These are phyloP conservation scores for Postia placenta DNA, from an alignment of 768 basidiomycete genomes.

Conservation along the genomic window DNA sequence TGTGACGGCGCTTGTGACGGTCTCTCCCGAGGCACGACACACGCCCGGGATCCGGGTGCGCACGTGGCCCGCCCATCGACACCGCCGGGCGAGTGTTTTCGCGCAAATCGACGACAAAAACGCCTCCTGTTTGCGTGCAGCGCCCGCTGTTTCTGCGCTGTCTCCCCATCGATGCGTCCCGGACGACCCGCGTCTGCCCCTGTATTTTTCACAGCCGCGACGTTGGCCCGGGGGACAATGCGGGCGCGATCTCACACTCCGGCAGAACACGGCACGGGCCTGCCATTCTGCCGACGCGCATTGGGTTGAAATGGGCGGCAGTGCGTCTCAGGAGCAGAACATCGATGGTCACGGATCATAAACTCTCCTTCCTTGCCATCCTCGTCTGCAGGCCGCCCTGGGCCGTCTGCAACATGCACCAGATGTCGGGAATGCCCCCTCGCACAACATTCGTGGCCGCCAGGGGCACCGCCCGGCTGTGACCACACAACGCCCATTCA, in stretches of 20 bases:
- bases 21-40: background rate
- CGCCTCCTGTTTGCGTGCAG: background rate
- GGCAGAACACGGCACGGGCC: background rate
- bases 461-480: too few relatives aligned
- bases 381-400: too few relatives aligned
- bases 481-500: too few relatives aligned
- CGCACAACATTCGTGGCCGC: too few relatives aligned
- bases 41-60: background rate
- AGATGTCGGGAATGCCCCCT: too few relatives aligned
- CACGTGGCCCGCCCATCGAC: slow-evolving; percentile 3
- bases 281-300: background rate
- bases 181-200: background rate
- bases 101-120: background rate
- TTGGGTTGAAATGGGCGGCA: background rate
- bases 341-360: background rate
- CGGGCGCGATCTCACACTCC: too few relatives aligned
- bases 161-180: background rate
- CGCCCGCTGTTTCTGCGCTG: background rate
- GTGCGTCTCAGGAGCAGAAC: background rate
- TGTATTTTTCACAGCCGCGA: background rate
- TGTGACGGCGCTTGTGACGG: background rate
- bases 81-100: background rate
- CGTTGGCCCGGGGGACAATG: too few relatives aligned
- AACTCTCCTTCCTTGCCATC: background rate
- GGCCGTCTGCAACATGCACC: too few relatives aligned